A percentile compares a stretch with the other conserved stretches of the same genome.
Conservation (phyloP, 805 yeast species). For the Lipomyces sp. region DNA sequence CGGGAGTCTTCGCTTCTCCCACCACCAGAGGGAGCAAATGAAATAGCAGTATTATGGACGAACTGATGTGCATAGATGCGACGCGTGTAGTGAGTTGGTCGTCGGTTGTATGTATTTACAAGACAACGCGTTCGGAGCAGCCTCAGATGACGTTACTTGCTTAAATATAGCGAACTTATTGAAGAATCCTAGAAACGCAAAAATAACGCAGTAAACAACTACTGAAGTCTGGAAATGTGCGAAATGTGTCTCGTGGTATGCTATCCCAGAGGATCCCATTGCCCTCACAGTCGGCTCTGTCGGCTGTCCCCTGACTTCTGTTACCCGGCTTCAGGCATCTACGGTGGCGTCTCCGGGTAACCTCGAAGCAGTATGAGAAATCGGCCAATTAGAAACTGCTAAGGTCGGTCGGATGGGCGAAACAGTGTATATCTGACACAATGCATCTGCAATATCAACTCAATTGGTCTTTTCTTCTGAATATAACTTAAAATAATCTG, state of each 20-base stretch:
- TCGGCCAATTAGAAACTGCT: not conserved
- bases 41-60: constrained; percentile 3
- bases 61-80: constrained; percentile 9
- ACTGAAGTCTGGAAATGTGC: not conserved
- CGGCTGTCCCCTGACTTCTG: not conserved
- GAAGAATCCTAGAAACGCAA: not conserved
- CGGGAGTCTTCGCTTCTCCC: constrained; percentile 36
- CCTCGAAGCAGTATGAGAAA: not conserved
- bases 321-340: not conserved
- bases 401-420: not conserved
- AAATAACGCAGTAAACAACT: not conserved
- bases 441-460: not conserved
- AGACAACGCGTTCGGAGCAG: too few species aligned
- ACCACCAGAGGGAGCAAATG: constrained; percentile 23
- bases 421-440: not conserved
- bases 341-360: not conserved
- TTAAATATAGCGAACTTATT: not conserved
- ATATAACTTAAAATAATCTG: not conserved
- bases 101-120: too few species aligned
- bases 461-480: not conserved
- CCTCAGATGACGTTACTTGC: not conserved
- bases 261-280: too few species aligned
- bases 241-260: too few species aligned
- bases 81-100: not conserved
- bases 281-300: not conserved